These are phyloP conservation scores for Tolypocladium tropicale DNA, from an alignment of 2,329 filamentous ascomycete species.

Conservation along the genomic window DNA sequence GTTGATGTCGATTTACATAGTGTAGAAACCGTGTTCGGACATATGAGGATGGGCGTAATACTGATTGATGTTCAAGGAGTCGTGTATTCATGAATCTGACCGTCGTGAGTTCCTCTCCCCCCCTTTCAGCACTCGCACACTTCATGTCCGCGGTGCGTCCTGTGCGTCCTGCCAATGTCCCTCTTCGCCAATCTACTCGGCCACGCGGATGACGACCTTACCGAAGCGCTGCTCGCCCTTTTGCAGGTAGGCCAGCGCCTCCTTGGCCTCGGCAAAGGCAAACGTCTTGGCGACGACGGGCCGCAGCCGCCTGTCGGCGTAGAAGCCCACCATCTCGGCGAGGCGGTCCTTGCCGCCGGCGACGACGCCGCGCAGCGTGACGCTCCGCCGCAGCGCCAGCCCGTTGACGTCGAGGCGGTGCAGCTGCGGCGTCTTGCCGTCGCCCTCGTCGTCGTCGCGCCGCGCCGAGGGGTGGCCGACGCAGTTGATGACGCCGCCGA, in stretches of 20 bases:
- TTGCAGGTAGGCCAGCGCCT: slow-evolving; percentile 34
- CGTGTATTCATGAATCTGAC: neutral
- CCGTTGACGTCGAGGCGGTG: slow-evolving; percentile 49
- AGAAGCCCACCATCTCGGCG: slow-evolving; percentile 42
- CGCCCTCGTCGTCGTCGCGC: slow-evolving; percentile 35
- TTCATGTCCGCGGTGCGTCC: neutral
- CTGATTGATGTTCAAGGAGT: neutral
- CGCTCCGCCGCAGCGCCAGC: slow-evolving; percentile 33
- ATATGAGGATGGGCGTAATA: neutral
- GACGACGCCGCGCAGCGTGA: slow-evolving; percentile 43
- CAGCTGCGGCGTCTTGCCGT: slow-evolving; percentile 4
- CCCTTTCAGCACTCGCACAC: neutral
- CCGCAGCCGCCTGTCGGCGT: slow-evolving; percentile 29
- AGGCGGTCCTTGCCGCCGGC: slow-evolving; percentile 47
- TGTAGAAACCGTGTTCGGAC: neutral
- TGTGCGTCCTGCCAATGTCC: neutral
- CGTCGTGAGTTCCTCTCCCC: neutral
- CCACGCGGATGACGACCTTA: slow-evolving; percentile 40
- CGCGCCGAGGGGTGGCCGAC: slow-evolving; percentile 42
- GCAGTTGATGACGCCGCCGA: slow-evolving; percentile 42
- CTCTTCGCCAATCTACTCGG: neutral
- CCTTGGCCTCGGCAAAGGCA: slow-evolving; percentile 20
- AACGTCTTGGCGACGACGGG: slow-evolving; percentile 40
- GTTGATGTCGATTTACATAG: neutral
- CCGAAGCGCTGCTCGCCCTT: slow-evolving; percentile 42